A percentile compares a stretch with the other conserved stretches of the same genome.
phyloP scores from a whole-genome alignment of 108 stramenopile species.

The Schizochytrium sp. region DNA sequence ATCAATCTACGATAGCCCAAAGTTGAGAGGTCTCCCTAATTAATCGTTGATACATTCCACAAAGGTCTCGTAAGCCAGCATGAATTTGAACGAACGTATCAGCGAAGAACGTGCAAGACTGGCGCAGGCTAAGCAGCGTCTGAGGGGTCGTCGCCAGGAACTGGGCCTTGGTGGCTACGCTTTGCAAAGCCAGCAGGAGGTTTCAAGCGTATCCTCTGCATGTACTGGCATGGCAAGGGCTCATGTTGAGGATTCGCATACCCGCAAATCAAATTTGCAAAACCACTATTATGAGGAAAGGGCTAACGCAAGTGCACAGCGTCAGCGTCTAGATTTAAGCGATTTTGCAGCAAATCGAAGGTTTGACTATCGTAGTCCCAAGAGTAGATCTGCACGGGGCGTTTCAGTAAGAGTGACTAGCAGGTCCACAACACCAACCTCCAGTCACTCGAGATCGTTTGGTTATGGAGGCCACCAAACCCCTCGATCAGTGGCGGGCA shows the following conservation, averaged over 20 bases:
- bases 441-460: too few species aligned
- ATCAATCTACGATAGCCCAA: too few species aligned
- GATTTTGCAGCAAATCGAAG: slow-evolving; percentile 15
- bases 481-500: too few species aligned
- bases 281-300: too few species aligned
- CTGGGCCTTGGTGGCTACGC: background rate
- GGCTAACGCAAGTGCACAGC: too few species aligned
- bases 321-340: background rate
- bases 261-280: too few species aligned
- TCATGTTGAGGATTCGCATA: too few species aligned
- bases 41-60: background rate
- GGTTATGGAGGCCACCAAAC: too few species aligned
- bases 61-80: background rate
- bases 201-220: background rate
- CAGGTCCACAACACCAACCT: background rate
- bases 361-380: background rate
- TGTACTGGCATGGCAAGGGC: too few species aligned
- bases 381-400: background rate
- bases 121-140: slow-evolving; percentile 38
- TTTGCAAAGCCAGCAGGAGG: background rate
- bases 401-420: slow-evolving; percentile 15
- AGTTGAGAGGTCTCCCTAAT: background rate
- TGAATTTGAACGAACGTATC: slow-evolving; percentile 2
- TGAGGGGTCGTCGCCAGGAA: slow-evolving; percentile 3
- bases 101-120: slow-evolving; percentile 37